Conservation (phyloP, 768 basidiomycete genomes). For the Boletus rubescentipes region DNA sequence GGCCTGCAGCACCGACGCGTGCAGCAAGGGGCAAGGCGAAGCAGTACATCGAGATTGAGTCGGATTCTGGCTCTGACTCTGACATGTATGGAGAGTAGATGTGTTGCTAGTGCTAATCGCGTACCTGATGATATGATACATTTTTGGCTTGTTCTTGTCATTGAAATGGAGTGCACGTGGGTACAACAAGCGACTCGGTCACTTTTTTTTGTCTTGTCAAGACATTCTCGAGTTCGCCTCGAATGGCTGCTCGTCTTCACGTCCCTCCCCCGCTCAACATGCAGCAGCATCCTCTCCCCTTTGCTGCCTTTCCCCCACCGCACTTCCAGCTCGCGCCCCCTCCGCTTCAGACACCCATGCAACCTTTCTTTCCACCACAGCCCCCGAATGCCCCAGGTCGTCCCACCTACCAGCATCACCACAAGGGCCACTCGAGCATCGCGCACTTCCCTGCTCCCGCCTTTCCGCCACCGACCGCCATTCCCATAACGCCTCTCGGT, state of each 20-base stretch:
- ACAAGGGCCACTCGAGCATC: conserved; percentile 56
- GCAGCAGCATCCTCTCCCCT: conserved; percentile 59
- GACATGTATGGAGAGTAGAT: conserved; percentile 46
- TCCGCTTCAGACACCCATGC: conserved; percentile 71
- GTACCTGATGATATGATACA: neutral
- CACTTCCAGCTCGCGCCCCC: conserved; percentile 43
- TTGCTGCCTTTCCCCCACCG: conserved; percentile 53
- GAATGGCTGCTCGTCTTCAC: conserved; percentile 46
- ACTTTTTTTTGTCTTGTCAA: neutral
- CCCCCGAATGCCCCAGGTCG: conserved; percentile 51
- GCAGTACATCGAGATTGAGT: conserved; percentile 63
- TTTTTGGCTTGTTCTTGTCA: neutral
- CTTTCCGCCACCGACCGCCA: conserved; percentile 52
- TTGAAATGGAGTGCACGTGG: conserved; percentile 1
- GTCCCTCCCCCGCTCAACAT: conserved; percentile 53
- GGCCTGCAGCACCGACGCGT: conserved; percentile 44
- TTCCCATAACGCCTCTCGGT: conserved; percentile 62
- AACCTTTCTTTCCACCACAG: conserved; percentile 57
- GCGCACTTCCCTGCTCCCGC: conserved; percentile 53
- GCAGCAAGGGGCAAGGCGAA: conserved; percentile 49
- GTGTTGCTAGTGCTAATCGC: too few species aligned
- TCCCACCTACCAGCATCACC: conserved; percentile 52
- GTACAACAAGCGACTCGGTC: neutral
- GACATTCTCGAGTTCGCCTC: neutral
- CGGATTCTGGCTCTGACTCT: conserved; percentile 51